These are phyloP conservation scores for Nematodospora anomalae DNA, from an alignment of 1,139 yeast species.

Conservation along the genomic window DNA sequence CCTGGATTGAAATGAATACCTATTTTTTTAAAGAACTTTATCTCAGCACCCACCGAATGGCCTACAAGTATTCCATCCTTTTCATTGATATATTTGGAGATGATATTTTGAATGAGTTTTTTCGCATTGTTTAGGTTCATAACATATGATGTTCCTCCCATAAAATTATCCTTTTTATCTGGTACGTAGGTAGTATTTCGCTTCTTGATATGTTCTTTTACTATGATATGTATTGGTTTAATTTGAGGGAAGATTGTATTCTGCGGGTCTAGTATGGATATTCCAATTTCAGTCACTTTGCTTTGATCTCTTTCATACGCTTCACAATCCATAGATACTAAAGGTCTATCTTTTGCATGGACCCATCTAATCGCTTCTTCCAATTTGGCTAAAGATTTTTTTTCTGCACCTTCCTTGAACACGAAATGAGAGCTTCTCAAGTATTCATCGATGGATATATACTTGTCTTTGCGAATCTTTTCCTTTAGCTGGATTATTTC, in stretches of 20 bases:
- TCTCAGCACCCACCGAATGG: slow-evolving; percentile 64
- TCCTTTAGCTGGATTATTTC: slow-evolving; percentile 4
- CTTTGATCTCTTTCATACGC: slow-evolving; percentile 54
- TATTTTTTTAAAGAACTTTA: slow-evolving; percentile 49
- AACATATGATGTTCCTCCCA: slow-evolving; percentile 57
- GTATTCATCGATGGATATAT: slow-evolving; percentile 16
- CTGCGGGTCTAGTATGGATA: slow-evolving; percentile 63
- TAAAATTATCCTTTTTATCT: slow-evolving; percentile 57
- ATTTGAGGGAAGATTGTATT: slow-evolving; percentile 41
- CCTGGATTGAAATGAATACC: slow-evolving; percentile 40
- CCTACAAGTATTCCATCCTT: slow-evolving; percentile 55
- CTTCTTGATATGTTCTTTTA: slow-evolving; percentile 47
- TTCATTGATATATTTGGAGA: slow-evolving; percentile 40
- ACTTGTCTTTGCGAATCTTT: slow-evolving; percentile 1
- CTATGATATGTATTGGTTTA: slow-evolving; percentile 56
- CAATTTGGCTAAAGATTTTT: slow-evolving; percentile 19
- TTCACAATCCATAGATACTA: slow-evolving; percentile 66
- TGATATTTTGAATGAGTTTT: slow-evolving; percentile 39
- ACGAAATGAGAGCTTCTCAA: slow-evolving; percentile 20
- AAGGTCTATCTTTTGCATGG: slow-evolving; percentile 33
- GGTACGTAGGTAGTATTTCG: slow-evolving; percentile 63
- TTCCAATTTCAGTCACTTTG: slow-evolving; percentile 66
- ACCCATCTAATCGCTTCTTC: slow-evolving; percentile 27
- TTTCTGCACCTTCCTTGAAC: slow-evolving; percentile 18
- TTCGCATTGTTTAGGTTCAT: slow-evolving; percentile 37